Conservation (phyloP, 768 basidiomycete species). For the Podaxis sp. region DNA sequence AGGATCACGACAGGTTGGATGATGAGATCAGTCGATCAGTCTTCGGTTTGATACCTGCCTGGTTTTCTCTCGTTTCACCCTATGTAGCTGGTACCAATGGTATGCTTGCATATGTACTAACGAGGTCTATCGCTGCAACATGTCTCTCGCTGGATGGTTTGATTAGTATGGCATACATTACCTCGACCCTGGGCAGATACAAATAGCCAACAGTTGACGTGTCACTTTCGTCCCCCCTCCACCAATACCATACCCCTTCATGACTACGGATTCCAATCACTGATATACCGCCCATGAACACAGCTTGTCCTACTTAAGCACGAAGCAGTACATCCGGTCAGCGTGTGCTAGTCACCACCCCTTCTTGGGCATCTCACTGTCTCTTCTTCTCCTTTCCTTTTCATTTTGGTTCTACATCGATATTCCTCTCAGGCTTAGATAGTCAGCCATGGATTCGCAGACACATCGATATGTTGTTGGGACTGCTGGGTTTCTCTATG, state of each 20-base stretch:
- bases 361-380: not conserved
- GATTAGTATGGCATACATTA: not conserved
- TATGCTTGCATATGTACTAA: not conserved
- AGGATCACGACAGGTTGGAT: not conserved
- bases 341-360: not conserved
- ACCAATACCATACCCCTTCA: not conserved
- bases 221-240: not conserved
- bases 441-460: not conserved
- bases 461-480: not conserved
- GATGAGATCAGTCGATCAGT: not conserved
- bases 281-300: constrained; percentile 4
- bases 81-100: not conserved
- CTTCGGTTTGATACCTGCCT: not conserved
- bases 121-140: not conserved
- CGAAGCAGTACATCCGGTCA: not conserved
- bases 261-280: not conserved
- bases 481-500: constrained; percentile 5
- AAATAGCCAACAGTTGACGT: not conserved
- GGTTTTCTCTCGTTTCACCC: not conserved
- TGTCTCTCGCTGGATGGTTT: not conserved
- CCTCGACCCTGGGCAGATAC: not conserved
- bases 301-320: constrained; percentile 8
- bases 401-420: not conserved
- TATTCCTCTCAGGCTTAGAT: not conserved
- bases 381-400: not conserved